These are phyloP conservation scores for Takakia lepidozioides DNA, from an alignment of 225 moss, liverwort and hornwort species.

Conservation along the genomic window DNA sequence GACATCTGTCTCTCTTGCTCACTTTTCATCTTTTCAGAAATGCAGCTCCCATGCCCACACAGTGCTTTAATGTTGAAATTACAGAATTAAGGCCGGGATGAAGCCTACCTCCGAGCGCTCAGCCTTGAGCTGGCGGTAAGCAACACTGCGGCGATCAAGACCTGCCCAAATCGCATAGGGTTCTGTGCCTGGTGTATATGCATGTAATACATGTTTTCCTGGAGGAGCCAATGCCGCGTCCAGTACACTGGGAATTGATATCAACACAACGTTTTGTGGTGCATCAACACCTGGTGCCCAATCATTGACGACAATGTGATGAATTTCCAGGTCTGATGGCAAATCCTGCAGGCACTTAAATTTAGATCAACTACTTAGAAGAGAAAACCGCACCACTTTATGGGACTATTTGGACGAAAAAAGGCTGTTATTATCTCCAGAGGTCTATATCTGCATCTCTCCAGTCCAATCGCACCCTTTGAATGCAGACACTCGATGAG, in stretches of 20 bases:
- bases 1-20: no score
- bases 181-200: constrained; percentile 92
- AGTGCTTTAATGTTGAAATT: no score
- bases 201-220: constrained; percentile 87
- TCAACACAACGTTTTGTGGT: constrained; percentile 80
- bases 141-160: constrained; percentile 63
- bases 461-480: no score
- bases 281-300: constrained; percentile 91
- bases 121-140: constrained; percentile 64
- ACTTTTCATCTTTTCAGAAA: no score
- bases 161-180: constrained; percentile 83
- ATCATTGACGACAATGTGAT: constrained; percentile 89
- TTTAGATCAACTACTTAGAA: no score
- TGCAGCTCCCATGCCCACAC: no score
- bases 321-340: constrained; percentile 68
- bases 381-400: no score
- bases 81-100: no score
- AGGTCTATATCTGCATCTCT: no score
- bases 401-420: no score
- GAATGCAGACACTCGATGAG: no score
- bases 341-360: constrained; percentile 70
- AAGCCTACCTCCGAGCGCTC: constrained; percentile 70
- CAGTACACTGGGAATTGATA: constrained; percentile 87
- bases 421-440: no score
- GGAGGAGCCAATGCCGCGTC: constrained; percentile 80